Base-by-base conservation (phyloP, 2,329 filamentous ascomycete species). In the Coleophoma eucalyptorum region DNA sequence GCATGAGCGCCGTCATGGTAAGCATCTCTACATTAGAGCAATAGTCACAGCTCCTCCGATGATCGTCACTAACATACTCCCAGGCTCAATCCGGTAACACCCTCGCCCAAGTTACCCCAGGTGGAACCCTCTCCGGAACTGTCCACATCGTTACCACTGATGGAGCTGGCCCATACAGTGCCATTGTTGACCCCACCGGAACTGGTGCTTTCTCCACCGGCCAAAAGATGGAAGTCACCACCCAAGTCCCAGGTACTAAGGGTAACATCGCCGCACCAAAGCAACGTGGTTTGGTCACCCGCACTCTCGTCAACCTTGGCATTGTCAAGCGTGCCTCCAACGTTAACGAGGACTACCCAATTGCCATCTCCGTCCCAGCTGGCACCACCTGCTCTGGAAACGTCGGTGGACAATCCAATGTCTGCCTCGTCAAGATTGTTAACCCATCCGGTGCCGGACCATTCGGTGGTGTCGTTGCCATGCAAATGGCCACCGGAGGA, bases 61-160 rank as follows among this genome's bases (percentile, higher is more conserved):
- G 19, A 15, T n/a, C 19, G 8, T 32, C 42, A 10, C 26, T 13
- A 26, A 15, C 16, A 5, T n/a, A 31, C n/a, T 44, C 26, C 31
- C 42, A 44, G 69, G 72, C 51, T 5, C 72, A 76, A 64, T 84
- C 76, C 5, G 82, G 81, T 51, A 69, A 67, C 52, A 59, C 68
- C 51, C 76, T 87, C 20, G 81, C 84, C 11, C 82, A 86, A 69
- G 69, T 87, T 58, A 73, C 71, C 6, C 59, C 71, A 0, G 83
- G 83, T 45, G 84, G 83, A 50, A 59, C 73, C 50, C 59, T 87
- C 53, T 69, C 69, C 58, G 85, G 87, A 74, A 86, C 81, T 1
- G 71, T 86, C 10, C 83, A 86, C 69, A 83, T 86, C 65, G 81
- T 87, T 65, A 87, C 86, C 67, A 73, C 73, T 35, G 84, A 87